Base-by-base conservation (phyloP, 2,329 filamentous ascomycete species). In the Peltaster fructicola region DNA sequence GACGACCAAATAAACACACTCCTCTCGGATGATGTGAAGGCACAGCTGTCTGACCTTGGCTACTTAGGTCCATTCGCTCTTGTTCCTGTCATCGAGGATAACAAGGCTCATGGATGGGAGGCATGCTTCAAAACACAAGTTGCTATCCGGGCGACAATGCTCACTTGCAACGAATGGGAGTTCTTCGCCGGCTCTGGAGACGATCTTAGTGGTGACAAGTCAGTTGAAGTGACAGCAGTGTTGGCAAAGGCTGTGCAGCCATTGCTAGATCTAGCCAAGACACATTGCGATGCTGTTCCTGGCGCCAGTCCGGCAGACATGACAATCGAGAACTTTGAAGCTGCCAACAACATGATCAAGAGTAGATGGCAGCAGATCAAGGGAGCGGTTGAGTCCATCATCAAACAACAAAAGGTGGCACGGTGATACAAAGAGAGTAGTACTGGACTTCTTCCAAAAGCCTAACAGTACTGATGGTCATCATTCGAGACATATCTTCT, bases 81-180 rank as follows among this genome's bases (percentile, higher is more conserved):
- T 1, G 26, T 41, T 1, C 43, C 45, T 1, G 30, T 35, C 5
- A 30, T 38, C 1, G 13, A 17, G 17, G 17, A 23, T n/a, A 16
- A 14, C 7, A 11, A 8, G 8, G n/a, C 11, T 3, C n/a, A 9
- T 6, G 24, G 10, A 18, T 29, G 27, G 27, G 44, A 44, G 10
- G 38, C 52, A 17, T 59, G 55, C 31, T 52, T 57, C 39, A 53
- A 54, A 15, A 59, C 56, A 3, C 53, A 58, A 30, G 53, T 54
- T 6, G 53, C 54, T 2, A 38, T 59, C 3, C 46, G 56, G 8
- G 39, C 39, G 31, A 46, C 26, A 31, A 30, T 32, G 29, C 35
- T 35, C 44, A 57, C 36, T 30, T 52, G 37, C 17, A 44, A 34
- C 34, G 41, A 36, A 28, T 58, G 35, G 45, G 42, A 46, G 29